Evolutionary conservation across 305 asterid genomes (phyloP).

Genomic region (Euphrasia arctica): DNA sequence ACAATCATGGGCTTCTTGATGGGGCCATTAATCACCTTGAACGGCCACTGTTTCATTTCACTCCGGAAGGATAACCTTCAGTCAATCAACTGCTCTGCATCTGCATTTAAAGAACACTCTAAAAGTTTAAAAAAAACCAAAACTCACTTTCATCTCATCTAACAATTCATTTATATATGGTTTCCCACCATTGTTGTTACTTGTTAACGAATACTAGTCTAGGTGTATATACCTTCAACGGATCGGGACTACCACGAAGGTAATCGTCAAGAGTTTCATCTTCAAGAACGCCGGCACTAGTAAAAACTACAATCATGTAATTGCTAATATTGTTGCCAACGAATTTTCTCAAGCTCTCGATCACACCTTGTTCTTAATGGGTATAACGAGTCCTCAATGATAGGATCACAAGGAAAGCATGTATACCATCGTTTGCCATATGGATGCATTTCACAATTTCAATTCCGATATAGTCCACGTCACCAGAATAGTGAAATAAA

Average conservation of each 20-base stretch:
- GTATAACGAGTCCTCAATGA: not conserved
- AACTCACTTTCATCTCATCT: constrained; percentile 52
- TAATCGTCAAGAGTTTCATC: constrained; percentile 2
- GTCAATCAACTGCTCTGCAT: no score
- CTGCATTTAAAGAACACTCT: no score
- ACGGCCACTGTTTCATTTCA: no score
- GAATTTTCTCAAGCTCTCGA: not conserved
- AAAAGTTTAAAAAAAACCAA: constrained; percentile 8
- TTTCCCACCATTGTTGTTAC: constrained; percentile 46
- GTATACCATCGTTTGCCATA: constrained; percentile 6
- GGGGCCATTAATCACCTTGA: no score
- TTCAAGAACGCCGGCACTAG: not conserved
- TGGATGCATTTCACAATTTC: not conserved
- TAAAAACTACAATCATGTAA: not conserved
- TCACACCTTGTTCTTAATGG: not conserved
- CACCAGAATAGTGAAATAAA: not conserved
- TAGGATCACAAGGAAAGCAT: not conserved
- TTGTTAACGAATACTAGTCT: constrained; percentile 24
- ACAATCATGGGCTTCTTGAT: no score
- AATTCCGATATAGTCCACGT: not conserved
- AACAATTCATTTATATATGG: constrained; percentile 74
- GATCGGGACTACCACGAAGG: not conserved
- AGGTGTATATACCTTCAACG: not conserved
- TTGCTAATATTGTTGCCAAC: not conserved
- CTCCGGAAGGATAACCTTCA: no score